Conservation (phyloP, 163 green algal genomes). For the Prototheca wickerhamii region DNA sequence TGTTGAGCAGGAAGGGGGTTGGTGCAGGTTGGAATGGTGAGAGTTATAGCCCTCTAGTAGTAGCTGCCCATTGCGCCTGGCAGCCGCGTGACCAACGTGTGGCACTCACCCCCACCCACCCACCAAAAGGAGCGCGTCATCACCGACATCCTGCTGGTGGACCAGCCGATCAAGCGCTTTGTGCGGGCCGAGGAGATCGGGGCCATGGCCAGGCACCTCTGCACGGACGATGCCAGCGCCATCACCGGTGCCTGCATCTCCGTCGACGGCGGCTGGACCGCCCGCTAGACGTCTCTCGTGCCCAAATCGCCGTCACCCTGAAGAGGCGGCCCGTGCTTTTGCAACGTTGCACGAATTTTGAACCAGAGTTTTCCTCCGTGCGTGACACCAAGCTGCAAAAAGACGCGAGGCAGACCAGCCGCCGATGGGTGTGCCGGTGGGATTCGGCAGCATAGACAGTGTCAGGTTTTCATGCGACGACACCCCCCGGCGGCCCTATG, state of each 20-base stretch:
- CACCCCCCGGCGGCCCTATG: too few species aligned
- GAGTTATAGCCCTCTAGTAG: not conserved
- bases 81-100: not conserved
- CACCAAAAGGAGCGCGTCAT: conserved; percentile 63
- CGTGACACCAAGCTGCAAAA: too few species aligned
- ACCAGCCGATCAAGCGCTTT: conserved; percentile 79
- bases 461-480: too few species aligned
- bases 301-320: too few species aligned
- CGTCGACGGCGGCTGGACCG: conserved; percentile 69
- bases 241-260: conserved; percentile 74
- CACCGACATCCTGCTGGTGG: conserved; percentile 67
- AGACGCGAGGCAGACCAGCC: too few species aligned
- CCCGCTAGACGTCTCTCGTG: conserved; percentile 17
- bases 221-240: conserved; percentile 58
- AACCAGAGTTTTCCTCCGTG: too few species aligned
- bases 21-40: not conserved
- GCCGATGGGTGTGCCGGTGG: too few species aligned
- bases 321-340: too few species aligned
- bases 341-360: too few species aligned
- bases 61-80: not conserved
- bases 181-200: conserved; percentile 60
- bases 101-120: not conserved
- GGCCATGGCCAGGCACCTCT: conserved; percentile 58
- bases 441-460: too few species aligned
- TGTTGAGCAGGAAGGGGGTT: not conserved